Evolutionary conservation across 2,329 filamentous ascomycete genomes (phyloP), one percentile per base, ranked within the genome.

Genomic region (Exophiala aquamarina): DNA sequence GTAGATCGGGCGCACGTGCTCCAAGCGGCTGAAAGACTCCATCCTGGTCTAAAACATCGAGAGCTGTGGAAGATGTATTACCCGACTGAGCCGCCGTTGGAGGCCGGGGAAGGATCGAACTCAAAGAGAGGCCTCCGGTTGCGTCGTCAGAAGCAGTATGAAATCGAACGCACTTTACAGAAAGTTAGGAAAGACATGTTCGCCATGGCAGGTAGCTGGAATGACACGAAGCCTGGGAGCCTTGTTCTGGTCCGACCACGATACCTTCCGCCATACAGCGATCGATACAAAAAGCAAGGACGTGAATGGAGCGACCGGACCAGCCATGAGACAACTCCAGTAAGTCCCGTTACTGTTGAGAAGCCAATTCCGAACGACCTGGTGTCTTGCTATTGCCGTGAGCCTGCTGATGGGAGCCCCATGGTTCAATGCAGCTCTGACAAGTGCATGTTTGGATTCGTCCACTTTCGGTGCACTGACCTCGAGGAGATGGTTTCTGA

Each of bases 251-350:
- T 15, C 19, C 13, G 8, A 11, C 19, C 36, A 15, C 28, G 21
- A 7, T 14, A 39, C 17, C 13, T 40, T 15, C 35, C 33, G 15
- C 45, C 45, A 17, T 49, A 37, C 41, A 41, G 40, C 5, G 41
- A 56, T 3, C 23, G 51, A 38, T 56, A 56, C 49, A 52, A 47
- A 41, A 56, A 56, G 41, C 54, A 56, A 35, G 54, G 54, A 1
- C 46, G 51, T 21, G 41, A 45, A 18, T 43, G 47, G 32, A 7
- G 15, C 29, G 37, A 47, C 23, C 41, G 32, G 11, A 21, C 33
- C n/a, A 31, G 17, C 11, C 15, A 13, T 5, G 18, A 36, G 29
- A 43, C n/a, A 17, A 11, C 29, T 40, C 19, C 17, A 35, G 36
- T 26, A 11, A 6, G 6, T 26, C 23, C 23, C 11, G 23, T 11